Percentiles rank a stretch among this genome's conserved stretches.
These are phyloP conservation scores for Exsudoporus floridanus DNA, from an alignment of 1,284 basidiomycete species.

Conservation along the genomic window DNA sequence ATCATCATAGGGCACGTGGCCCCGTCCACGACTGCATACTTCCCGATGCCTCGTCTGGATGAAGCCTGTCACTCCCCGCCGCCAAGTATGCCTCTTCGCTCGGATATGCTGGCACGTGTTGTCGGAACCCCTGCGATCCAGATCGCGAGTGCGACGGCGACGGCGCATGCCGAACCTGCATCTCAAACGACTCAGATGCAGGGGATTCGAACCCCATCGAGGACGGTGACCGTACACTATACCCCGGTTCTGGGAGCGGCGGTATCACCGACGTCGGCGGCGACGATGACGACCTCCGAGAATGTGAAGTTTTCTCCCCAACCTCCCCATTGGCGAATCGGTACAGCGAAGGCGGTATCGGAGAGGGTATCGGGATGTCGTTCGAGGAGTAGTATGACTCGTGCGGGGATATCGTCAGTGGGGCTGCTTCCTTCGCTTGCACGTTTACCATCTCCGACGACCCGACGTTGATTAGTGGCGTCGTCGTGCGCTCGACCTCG, in stretches of 20 bases:
- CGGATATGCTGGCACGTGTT: slow-evolving; percentile 11
- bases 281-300: not conserved
- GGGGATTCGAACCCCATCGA: not conserved
- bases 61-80: slow-evolving; percentile 1
- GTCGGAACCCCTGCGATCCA: slow-evolving; percentile 17
- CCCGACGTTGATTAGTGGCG: slow-evolving; percentile 17
- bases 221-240: slow-evolving; percentile 1
- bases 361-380: slow-evolving; percentile 62
- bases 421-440: not conserved
- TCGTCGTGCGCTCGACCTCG: slow-evolving; percentile 1
- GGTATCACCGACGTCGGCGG: slow-evolving; percentile 9
- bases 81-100: not conserved
- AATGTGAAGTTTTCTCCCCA: slow-evolving; percentile 8
- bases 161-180: slow-evolving; percentile 46
- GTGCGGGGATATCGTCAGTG: slow-evolving; percentile 13
- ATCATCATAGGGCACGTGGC: slow-evolving; percentile 40
- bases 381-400: slow-evolving; percentile 71
- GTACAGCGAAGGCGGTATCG: slow-evolving; percentile 53
- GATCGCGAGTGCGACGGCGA: slow-evolving; percentile 10
- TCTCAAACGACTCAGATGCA: slow-evolving; percentile 47
- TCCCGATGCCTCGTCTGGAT: slow-evolving; percentile 22
- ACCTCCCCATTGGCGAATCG: slow-evolving; percentile 45
- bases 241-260: not conserved
- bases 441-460: slow-evolving; percentile 6
- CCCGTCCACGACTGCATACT: slow-evolving; percentile 44